Conservation (phyloP, 305 asterid species). For the Salvia sclarea region DNA sequence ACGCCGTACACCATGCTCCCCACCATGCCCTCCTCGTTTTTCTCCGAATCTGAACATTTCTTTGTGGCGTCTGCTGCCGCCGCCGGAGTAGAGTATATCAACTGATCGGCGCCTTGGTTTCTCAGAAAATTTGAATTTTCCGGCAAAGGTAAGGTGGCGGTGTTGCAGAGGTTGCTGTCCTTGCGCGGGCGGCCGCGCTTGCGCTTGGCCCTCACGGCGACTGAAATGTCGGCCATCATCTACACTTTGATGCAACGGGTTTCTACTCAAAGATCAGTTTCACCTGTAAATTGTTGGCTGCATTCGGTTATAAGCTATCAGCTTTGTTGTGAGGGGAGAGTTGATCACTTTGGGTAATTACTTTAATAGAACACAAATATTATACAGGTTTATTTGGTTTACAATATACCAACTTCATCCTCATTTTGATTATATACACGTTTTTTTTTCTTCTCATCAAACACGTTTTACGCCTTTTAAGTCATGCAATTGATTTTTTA, state of each 20-base stretch:
- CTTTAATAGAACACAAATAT: too few species aligned
- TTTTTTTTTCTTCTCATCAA: too few species aligned
- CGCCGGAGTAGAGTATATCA: slow-evolving; percentile 1
- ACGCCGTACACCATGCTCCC: slow-evolving; percentile 60
- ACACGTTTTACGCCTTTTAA: too few species aligned
- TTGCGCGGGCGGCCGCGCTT: slow-evolving; percentile 75
- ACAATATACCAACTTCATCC: too few species aligned
- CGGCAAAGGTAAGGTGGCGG: slow-evolving; percentile 38
- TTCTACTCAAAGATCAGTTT: not conserved
- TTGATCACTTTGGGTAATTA: too few species aligned
- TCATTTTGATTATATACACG: too few species aligned
- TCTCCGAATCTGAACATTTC: slow-evolving; percentile 21
- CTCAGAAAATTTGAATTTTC: slow-evolving; percentile 18
- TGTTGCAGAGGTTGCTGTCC: slow-evolving; percentile 43
- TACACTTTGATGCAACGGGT: not conserved
- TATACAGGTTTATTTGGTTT: too few species aligned
- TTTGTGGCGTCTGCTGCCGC: not conserved
- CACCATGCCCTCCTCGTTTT: slow-evolving; percentile 37
- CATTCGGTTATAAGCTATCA: too few species aligned
- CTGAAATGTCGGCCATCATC: slow-evolving; percentile 47
- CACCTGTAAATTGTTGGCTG: not conserved
- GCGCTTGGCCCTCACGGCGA: slow-evolving; percentile 55
- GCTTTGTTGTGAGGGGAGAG: too few species aligned
- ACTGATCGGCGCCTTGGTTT: slow-evolving; percentile 17
- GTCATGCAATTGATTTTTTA: too few species aligned